A percentile compares a stretch with the other conserved stretches of the same genome.
Conservation (phyloP, 2,329 filamentous ascomycete genomes). For the Hymenoscyphus fructigenus region DNA sequence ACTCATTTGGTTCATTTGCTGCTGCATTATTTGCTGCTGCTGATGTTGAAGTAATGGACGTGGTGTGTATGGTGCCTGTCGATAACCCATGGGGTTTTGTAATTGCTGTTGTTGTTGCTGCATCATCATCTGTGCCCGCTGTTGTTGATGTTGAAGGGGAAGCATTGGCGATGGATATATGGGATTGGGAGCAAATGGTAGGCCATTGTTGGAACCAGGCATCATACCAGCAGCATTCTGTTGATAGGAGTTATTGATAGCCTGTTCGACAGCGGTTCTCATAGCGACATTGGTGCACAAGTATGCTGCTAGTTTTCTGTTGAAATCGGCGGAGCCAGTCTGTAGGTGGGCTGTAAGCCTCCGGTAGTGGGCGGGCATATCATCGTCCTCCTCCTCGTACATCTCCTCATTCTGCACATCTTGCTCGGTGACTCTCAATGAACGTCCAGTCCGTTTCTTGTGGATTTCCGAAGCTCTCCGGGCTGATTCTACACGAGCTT, state of each 20-base stretch:
- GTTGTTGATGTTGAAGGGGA: constrained; percentile 27
- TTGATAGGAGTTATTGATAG: constrained; percentile 41
- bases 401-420: constrained; percentile 90
- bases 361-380: constrained; percentile 66
- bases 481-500: constrained; percentile 86
- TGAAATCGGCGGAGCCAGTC: constrained; percentile 26
- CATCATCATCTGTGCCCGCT: constrained; percentile 10
- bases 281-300: constrained; percentile 58
- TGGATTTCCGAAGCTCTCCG: constrained; percentile 87
- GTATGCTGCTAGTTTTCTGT: constrained; percentile 43
- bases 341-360: constrained; percentile 59
- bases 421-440: constrained; percentile 77
- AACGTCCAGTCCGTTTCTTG: constrained; percentile 81
- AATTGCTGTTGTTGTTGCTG: constrained; percentile 10
- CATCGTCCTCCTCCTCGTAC: constrained; percentile 94
- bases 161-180: constrained; percentile 30
- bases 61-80: constrained; percentile 44
- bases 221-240: constrained; percentile 2
- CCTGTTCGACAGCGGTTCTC: constrained; percentile 48
- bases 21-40: constrained; percentile 16
- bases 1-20: not conserved
- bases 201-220: constrained; percentile 36
- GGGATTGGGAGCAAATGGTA: constrained; percentile 33
- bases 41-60: constrained; percentile 30
- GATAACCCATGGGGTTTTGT: constrained; percentile 30